Conservation (phyloP, 306 rosid genomes). For the Benincasa hispida region DNA sequence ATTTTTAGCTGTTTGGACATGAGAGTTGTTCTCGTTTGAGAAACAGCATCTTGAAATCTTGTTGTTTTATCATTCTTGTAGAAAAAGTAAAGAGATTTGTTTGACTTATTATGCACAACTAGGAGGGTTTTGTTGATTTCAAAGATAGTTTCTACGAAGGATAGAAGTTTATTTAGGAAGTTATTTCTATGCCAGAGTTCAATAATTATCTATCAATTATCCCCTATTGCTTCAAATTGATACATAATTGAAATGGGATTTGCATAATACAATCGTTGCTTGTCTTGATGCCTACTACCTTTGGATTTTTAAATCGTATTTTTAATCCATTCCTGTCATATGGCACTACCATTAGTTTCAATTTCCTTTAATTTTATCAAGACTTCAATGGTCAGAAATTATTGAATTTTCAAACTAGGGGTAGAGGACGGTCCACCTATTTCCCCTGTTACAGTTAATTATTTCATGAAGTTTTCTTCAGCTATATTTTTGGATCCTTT, state of each 20-base stretch:
- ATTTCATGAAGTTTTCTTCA: neutral
- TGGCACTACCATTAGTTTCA: neutral
- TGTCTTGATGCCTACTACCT: neutral
- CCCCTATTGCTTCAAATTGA: too few species aligned
- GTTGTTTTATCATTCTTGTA: neutral
- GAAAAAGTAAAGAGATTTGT: neutral
- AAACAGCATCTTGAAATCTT: neutral
- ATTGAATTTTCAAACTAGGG: neutral
- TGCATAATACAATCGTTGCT: neutral
- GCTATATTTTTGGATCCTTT: neutral
- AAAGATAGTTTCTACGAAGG: neutral
- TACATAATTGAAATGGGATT: neutral
- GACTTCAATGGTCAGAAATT: neutral
- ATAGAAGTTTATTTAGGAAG: neutral
- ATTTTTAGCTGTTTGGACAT: neutral
- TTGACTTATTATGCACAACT: neutral
- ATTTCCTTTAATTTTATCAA: neutral
- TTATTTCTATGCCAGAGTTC: neutral
- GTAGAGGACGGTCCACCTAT: neutral
- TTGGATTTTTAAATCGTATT: neutral
- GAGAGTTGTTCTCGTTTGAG: neutral
- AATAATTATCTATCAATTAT: neutral
- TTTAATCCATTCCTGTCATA: neutral
- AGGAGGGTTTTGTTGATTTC: neutral
- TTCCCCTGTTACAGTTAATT: neutral